Conservation (phyloP, 164 flowering plant species). For the Vitis rotundifolia region DNA sequence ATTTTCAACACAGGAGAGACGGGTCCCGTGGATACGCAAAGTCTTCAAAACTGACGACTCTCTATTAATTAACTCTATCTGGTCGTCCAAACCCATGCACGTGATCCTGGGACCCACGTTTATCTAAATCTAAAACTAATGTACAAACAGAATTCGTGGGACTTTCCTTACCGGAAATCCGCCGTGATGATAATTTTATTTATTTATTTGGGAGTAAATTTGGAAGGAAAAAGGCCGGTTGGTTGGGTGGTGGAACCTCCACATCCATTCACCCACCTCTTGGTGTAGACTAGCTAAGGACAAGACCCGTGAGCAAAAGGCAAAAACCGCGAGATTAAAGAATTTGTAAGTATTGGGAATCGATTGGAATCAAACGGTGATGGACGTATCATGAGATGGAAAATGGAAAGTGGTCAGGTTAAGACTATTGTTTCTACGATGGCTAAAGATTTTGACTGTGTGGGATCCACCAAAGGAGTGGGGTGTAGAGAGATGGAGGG, state of each 20-base stretch:
- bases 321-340: neutral
- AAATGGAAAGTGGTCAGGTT: no score
- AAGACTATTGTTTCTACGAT: no score
- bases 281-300: neutral
- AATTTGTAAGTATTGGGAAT: neutral
- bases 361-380: no score
- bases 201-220: neutral
- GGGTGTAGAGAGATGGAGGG: neutral
- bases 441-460: neutral
- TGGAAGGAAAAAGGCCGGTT: neutral
- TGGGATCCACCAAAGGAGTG: neutral
- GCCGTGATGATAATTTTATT: neutral
- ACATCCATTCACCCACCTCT: neutral
- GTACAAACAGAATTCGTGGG: no score
- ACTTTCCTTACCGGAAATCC: neutral
- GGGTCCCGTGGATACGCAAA: no score
- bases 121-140: neutral
- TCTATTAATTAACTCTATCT: no score
- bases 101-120: neutral
- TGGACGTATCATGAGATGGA: no score
- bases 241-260: slow-evolving; percentile 5
- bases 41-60: no score
- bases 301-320: neutral
- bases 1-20: no score
- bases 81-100: neutral